Conservation (phyloP, 2,329 filamentous ascomycete species). For the Neofusicoccum laricinum region DNA sequence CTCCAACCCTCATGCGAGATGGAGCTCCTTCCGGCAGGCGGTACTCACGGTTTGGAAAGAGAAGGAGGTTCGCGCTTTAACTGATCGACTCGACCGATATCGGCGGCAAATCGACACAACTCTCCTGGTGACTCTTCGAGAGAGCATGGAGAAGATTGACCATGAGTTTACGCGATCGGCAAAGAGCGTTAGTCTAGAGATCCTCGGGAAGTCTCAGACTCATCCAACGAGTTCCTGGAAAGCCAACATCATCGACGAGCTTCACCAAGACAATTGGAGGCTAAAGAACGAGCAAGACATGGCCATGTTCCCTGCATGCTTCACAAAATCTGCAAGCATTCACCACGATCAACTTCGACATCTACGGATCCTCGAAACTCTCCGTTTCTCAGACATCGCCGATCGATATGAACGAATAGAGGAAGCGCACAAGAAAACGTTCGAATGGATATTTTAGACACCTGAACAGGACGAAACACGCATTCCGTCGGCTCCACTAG, state of each 20-base stretch:
- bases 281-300: not conserved
- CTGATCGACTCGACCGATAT: not conserved
- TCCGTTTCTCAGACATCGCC: not conserved
- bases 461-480: too few species aligned
- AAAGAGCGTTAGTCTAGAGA: not conserved
- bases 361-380: not conserved
- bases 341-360: not conserved
- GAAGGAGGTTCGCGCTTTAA: not conserved
- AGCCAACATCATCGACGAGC: not conserved
- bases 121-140: conserved; percentile 18
- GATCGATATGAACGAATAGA: conserved; percentile 4
- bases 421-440: conserved; percentile 12
- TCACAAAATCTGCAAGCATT: not conserved
- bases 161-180: not conserved
- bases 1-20: not conserved
- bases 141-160: not conserved
- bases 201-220: too few species aligned
- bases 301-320: not conserved
- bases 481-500: too few species aligned
- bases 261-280: not conserved
- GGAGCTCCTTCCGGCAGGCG: not conserved
- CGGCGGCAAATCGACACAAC: conserved; percentile 18
- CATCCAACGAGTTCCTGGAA: not conserved
- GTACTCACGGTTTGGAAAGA: not conserved
- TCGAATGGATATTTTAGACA: conserved; percentile 15